Evolutionary conservation across 345 rosid species (phyloP).

Genomic region (Dovyalis caffra): DNA sequence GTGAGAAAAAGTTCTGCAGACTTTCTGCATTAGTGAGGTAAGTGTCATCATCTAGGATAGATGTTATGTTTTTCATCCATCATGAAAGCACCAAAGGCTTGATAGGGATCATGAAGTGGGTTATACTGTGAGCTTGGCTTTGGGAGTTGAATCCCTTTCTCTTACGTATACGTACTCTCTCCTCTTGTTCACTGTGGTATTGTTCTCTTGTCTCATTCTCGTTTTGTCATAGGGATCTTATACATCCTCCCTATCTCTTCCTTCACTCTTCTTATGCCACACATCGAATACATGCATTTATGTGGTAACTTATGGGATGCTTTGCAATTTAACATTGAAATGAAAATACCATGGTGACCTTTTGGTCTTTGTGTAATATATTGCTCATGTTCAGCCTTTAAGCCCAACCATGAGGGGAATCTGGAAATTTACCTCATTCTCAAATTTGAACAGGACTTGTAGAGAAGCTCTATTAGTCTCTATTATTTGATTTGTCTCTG

Average conservation of each 20-base stretch:
- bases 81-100: neutral
- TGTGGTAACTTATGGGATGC: neutral
- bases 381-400: neutral
- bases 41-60: neutral
- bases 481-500: neutral
- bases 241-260: neutral
- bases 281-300: neutral
- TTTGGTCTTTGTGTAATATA: neutral
- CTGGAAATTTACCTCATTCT: neutral
- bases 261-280: neutral
- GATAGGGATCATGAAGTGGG: neutral
- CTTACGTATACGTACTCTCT: neutral
- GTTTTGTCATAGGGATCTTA: neutral
- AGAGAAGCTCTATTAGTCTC: no score
- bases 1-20: neutral
- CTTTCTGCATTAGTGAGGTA: neutral
- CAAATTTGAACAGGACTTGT: neutral
- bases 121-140: neutral
- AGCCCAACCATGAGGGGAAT: neutral
- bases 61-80: neutral
- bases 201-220: neutral
- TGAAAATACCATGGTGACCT: neutral
- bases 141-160: neutral
- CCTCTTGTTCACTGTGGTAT: neutral
- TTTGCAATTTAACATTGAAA: neutral